Conservation (phyloP, 306 rosid species). For the Prunus fruticosa region DNA sequence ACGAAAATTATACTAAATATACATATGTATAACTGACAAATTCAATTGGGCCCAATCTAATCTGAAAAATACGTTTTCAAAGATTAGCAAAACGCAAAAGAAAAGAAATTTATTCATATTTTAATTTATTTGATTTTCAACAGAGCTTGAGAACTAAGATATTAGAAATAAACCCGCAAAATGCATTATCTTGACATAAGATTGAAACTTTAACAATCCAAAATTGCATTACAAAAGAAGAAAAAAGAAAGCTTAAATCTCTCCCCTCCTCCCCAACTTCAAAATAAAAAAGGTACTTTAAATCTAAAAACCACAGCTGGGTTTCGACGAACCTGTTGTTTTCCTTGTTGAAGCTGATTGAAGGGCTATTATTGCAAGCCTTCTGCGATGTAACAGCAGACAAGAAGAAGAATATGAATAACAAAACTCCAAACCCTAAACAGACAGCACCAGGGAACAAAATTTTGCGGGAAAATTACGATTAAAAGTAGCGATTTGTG, state of each 20-base stretch:
- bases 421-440: background rate
- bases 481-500: background rate
- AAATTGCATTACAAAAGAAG: background rate
- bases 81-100: background rate
- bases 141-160: background rate
- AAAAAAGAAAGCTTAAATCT: background rate
- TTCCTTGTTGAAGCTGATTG: background rate
- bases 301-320: background rate
- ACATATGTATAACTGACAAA: background rate
- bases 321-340: background rate
- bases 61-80: background rate
- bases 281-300: background rate
- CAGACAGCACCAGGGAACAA: background rate
- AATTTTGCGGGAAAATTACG: background rate
- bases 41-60: background rate
- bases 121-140: no score
- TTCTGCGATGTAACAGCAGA: background rate
- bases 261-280: background rate
- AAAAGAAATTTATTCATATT: background rate
- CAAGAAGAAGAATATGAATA: no score
- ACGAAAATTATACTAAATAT: background rate
- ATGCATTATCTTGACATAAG: background rate
- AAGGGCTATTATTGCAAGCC: background rate
- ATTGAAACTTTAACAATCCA: constrained; percentile 3
- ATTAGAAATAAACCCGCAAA: background rate